Evolutionary conservation across 2,329 filamentous ascomycete species (phyloP), one percentile per base, ranked within the genome.

Genomic region (Penicillium griseofulvum): DNA sequence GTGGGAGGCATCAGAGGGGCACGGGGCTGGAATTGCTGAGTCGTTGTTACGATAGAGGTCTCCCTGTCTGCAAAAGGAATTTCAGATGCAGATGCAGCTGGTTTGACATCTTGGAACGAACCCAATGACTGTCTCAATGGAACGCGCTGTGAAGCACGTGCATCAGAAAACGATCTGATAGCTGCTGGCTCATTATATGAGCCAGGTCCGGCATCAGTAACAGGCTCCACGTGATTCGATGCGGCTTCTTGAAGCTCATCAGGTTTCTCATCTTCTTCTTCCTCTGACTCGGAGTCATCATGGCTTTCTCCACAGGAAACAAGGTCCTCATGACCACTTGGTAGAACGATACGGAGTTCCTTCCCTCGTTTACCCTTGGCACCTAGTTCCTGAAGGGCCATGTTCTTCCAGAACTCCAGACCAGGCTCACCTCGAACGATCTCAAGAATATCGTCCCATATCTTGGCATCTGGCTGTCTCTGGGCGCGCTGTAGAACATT

Each of bases 331-430:
- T 43, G 43, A 10, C 48, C 53, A 33, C 47, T 43, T 1, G 56
- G 58, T 12, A 60, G 12, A 2, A 56, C 16, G 10, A 60, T 16
- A 2, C 41, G 37, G 12, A 56, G 16, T 1, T 46, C 34, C 14
- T 52, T 48, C 11, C 50, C 48, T 10, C 53, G 47, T 17, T 56
- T 60, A 1, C 59, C 59, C 12, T 62, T 62, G 3, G 38, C 10
- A 0, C 42, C 39, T 5, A 22, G 22, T 37, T 60, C 55, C 14
- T 52, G 42, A 2, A 56, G 33, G 6, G 53, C 11, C 59, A 62
- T 62, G 2, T 51, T n/a, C 34, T 56, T 31, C 59, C 59, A 60
- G 37, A 60, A 62, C 4, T 43, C 22, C 0, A 45, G 42, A 5
- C 16, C 45, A 4, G 55, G 58, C 5, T 46, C 19, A 14, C 37